Conservation (phyloP, 1,284 basidiomycete species). For the Coniferiporia weirii region DNA sequence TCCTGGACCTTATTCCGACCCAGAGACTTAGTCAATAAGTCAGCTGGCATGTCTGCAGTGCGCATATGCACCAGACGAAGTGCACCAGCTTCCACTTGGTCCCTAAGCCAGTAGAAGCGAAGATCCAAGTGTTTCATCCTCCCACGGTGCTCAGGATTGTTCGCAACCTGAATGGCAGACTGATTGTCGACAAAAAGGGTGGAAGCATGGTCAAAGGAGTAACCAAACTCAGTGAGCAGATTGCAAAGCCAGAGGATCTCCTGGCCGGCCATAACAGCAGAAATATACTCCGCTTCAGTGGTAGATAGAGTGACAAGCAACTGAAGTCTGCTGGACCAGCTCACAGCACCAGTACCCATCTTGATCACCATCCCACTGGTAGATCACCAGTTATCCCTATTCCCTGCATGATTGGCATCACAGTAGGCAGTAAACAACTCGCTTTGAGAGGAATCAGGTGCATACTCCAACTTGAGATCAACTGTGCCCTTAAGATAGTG, state of each 20-base stretch:
- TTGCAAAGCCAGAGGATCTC: conserved; percentile 35
- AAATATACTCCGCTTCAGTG: conserved; percentile 32
- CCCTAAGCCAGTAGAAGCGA: conserved; percentile 24
- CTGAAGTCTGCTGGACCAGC: conserved; percentile 29
- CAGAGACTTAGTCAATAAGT: conserved; percentile 24
- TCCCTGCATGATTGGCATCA: conserved; percentile 5
- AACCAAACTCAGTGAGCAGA: conserved; percentile 29
- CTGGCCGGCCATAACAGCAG: conserved; percentile 24
- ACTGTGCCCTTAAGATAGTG: conserved; percentile 30
- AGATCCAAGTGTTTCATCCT: conserved; percentile 29
- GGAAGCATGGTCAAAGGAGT: conserved; percentile 18
- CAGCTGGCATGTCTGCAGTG: conserved; percentile 20
- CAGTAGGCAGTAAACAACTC: conserved; percentile 6
- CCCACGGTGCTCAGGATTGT: conserved; percentile 26
- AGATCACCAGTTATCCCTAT: conserved; percentile 4
- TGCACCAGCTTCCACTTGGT: conserved; percentile 21
- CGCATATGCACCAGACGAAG: conserved; percentile 2
- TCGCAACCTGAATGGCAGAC: conserved; percentile 24
- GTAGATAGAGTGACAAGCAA: conserved; percentile 26
- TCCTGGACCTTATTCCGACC: not conserved
- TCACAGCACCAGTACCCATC: conserved; percentile 23
- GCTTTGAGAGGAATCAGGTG: not conserved
- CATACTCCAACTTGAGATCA: conserved; percentile 23
- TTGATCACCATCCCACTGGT: conserved; percentile 20
- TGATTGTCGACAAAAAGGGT: conserved; percentile 25